phyloP scores from a whole-genome alignment of 495 filamentous ascomycete species.

The Neurospora sp. region DNA sequence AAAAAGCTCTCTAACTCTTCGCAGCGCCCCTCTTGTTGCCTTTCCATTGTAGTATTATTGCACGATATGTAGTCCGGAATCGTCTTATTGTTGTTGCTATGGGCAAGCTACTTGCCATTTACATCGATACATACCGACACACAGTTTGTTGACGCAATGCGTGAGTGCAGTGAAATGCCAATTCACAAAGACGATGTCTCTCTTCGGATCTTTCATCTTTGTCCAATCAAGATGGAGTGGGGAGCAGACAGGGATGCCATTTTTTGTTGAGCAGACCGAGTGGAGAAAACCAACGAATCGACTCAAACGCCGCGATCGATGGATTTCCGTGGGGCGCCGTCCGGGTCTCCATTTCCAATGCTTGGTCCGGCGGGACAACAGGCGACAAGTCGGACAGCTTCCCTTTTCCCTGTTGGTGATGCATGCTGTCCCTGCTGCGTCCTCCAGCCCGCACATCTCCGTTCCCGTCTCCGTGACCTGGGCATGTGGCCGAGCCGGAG shows the following conservation, averaged over 20 bases:
- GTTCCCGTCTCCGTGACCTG: neutral
- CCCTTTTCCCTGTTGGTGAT: neutral
- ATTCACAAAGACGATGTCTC: neutral
- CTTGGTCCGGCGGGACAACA: neutral
- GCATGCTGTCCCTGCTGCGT: neutral
- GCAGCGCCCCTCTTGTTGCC: neutral
- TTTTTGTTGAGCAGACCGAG: neutral
- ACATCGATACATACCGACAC: neutral
- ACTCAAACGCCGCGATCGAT: neutral
- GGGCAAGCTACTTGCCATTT: neutral
- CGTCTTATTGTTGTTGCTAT: neutral
- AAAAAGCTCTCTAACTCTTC: conserved; percentile 8
- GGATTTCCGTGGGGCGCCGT: neutral
- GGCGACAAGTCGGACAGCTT: neutral
- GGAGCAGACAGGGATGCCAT: neutral
- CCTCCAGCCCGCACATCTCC: neutral
- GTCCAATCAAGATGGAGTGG: neutral
- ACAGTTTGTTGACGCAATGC: neutral
- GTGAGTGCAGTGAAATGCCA: neutral
- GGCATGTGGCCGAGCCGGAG: neutral
- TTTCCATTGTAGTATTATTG: neutral
- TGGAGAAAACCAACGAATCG: neutral
- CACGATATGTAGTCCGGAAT: neutral
- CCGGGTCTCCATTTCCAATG: neutral
- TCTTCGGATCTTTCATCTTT: neutral